phyloP scores from a whole-genome alignment of 1,284 basidiomycete genomes.

The Dichomitus squalens region DNA sequence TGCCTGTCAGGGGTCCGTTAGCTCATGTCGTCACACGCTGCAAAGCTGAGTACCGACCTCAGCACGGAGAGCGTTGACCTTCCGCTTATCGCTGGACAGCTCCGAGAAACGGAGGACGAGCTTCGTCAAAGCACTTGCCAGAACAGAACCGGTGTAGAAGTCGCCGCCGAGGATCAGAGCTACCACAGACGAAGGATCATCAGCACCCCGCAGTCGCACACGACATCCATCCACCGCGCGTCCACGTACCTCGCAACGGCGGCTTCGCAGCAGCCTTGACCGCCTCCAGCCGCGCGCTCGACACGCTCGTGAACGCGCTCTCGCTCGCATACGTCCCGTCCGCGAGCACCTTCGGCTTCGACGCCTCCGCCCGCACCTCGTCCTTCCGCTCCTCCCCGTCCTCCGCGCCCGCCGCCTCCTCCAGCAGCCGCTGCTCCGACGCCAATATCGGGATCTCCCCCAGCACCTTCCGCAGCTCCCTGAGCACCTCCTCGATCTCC shows the following conservation, averaged over 20 bases:
- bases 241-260: slow-evolving; percentile 74
- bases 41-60: slow-evolving; percentile 55
- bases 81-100: slow-evolving; percentile 55
- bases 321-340: slow-evolving; percentile 99
- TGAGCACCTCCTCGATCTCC: slow-evolving; percentile 78
- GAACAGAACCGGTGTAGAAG: slow-evolving; percentile 94
- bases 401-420: slow-evolving; percentile 59
- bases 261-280: slow-evolving; percentile 90
- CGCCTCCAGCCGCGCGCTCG: slow-evolving; percentile 71
- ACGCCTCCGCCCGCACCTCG: slow-evolving; percentile 44
- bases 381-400: slow-evolving; percentile 45
- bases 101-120: slow-evolving; percentile 85
- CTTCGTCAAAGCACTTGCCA: slow-evolving; percentile 90
- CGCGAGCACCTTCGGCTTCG: slow-evolving; percentile 77
- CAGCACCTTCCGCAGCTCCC: slow-evolving; percentile 85
- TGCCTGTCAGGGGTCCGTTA: slow-evolving; percentile 48
- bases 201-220: not conserved
- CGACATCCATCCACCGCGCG: too few species aligned
- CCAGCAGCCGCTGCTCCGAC: slow-evolving; percentile 81
- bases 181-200: slow-evolving; percentile 28
- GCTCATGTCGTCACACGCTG: not conserved
- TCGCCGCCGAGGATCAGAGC: slow-evolving; percentile 93
- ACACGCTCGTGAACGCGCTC: slow-evolving; percentile 82
- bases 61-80: slow-evolving; percentile 79
- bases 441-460: slow-evolving; percentile 97